A percentile compares a stretch with the other conserved stretches of the same genome.
Evolutionary conservation across 108 stramenopile genomes (phyloP).

Genomic region (Pseudonitzschia delicatissima): DNA sequence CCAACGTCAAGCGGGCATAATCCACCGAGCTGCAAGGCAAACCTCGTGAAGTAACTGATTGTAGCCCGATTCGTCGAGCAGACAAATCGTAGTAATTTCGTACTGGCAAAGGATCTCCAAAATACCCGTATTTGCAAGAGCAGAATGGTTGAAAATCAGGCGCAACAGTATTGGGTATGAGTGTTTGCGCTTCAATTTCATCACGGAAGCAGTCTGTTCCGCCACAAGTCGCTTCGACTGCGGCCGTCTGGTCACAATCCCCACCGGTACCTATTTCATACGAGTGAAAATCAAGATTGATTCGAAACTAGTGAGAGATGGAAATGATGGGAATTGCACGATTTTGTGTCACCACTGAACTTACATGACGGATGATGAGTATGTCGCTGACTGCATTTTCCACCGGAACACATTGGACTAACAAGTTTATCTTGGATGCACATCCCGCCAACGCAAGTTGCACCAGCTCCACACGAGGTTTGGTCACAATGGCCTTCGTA

Average conservation of each 20-base stretch:
- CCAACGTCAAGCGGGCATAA: not conserved
- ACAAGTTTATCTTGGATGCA: not conserved
- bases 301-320: not conserved
- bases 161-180: not conserved
- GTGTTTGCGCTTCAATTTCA: not conserved
- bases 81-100: constrained; percentile 3
- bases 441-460: not conserved
- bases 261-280: not conserved
- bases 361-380: not conserved
- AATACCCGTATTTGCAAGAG: constrained; percentile 5
- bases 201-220: not conserved
- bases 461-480: not conserved
- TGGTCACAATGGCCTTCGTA: not conserved
- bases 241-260: not conserved
- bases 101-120: constrained; percentile 9
- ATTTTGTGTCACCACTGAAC: not conserved
- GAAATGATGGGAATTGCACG: not conserved
- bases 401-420: not conserved
- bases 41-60: not conserved
- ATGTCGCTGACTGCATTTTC: not conserved
- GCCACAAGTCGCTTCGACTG: not conserved
- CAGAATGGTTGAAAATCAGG: not conserved
- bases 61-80: not conserved
- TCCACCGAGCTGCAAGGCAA: not conserved
- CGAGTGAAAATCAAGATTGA: not conserved